Percentiles rank a stretch among this genome's conserved stretches.
Evolutionary conservation across 2,329 filamentous ascomycete species (phyloP).

Genomic region (Didymella pomorum): DNA sequence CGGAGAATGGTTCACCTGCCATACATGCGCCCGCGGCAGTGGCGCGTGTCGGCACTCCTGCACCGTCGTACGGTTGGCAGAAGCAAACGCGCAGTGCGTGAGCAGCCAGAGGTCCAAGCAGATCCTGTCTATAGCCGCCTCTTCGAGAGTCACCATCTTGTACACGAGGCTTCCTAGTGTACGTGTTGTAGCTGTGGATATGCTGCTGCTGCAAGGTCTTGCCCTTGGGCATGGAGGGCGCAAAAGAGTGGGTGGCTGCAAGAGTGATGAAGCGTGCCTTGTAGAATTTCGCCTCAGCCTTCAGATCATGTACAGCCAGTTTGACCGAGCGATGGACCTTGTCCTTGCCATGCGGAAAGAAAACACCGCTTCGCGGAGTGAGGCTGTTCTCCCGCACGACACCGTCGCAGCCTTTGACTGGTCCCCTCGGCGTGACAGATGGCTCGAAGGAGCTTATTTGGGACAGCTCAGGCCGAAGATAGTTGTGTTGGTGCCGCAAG

Average conservation of each 20-base stretch:
- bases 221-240: slow-evolving; percentile 18
- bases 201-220: slow-evolving; percentile 24
- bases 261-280: slow-evolving; percentile 24
- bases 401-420: slow-evolving; percentile 42
- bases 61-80: slow-evolving; percentile 47
- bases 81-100: slow-evolving; percentile 45
- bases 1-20: background rate
- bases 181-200: slow-evolving; percentile 4
- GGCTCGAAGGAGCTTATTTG: slow-evolving; percentile 28
- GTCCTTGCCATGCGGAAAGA: slow-evolving; percentile 5
- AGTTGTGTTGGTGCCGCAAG: slow-evolving; percentile 35
- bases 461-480: slow-evolving; percentile 24
- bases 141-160: background rate
- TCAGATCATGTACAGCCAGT: slow-evolving; percentile 20
- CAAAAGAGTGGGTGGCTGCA: slow-evolving; percentile 21
- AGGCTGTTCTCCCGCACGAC: slow-evolving; percentile 34
- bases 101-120: slow-evolving; percentile 22
- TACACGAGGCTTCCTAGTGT: slow-evolving; percentile 5
- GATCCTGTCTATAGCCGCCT: background rate
- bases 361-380: slow-evolving; percentile 25
- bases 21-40: slow-evolving; percentile 7
- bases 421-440: slow-evolving; percentile 17
- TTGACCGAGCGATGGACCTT: slow-evolving; percentile 11
- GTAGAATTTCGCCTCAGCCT: slow-evolving; percentile 24
- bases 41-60: slow-evolving; percentile 19